Base-by-base conservation (phyloP, 2,329 filamentous ascomycete species). In the Beauveria sp. region DNA sequence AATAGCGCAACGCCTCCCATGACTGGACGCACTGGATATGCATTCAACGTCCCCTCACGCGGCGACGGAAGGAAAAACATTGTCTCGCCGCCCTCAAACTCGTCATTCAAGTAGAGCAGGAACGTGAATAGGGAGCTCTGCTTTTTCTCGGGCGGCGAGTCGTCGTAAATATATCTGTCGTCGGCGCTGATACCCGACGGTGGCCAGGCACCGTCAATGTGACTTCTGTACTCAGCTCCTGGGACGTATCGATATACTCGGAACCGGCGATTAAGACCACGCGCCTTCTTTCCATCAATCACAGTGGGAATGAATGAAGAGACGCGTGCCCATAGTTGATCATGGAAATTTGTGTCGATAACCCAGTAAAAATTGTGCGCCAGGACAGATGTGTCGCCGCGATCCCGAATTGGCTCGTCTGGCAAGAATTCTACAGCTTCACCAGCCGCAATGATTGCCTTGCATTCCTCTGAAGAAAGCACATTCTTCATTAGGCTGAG, bases 281-380 rank as follows among this genome's bases (percentile, higher is more conserved):
- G 77, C 0, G 82, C 84, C 24, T 76, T 69, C 41, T 81, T 82
- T 0, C 86, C 86, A 16, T 78, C 78, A 1, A 88, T 75, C 0
- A 73, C 72, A 0, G 74, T 68, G 0, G 87, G 86, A 0, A 90
- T 80, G 53, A 84, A 85, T 0, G 78, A 73, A 3, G 78, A 73
- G 2, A 90, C 81, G 16, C 87, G 80, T 0, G 75, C 71, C 87
- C 87, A 90, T 1, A 90, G 76, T 16, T 75, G 78, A 61, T 86
- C 80, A 66, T 86, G 82, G 69, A 89, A 89, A 0, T 78, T 76
- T 24, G 77, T 75, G 65, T 90, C 87, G 14, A 85, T 78, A 9
- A 90, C 77, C 87, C 87, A 90, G 75, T 89, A 89, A 66, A 90
- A 88, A 70, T 89, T 90, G 74, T 90, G 87, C 0, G 87, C 87